A percentile compares a stretch with the other conserved stretches of the same genome.
phyloP scores from a whole-genome alignment of 441 rosid species.

The Arabidopsis hybrid region DNA sequence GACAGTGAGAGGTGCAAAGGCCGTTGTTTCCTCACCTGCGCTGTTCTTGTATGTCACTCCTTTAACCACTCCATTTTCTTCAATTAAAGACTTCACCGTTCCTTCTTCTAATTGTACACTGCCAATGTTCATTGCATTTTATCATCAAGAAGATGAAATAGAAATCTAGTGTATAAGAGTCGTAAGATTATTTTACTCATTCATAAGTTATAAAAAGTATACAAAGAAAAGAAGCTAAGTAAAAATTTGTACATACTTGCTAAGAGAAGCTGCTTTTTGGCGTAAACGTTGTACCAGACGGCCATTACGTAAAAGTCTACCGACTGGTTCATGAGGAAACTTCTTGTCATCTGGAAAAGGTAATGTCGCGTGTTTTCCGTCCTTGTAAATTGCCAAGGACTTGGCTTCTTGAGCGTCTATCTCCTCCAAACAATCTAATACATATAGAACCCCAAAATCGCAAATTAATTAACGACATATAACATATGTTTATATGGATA shows the following conservation, averaged over 20 bases:
- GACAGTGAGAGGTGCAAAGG: constrained; percentile 74
- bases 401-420: constrained; percentile 35
- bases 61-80: constrained; percentile 67
- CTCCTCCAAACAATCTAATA: constrained; percentile 46
- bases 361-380: constrained; percentile 26
- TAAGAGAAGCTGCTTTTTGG: constrained; percentile 42
- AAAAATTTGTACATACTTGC: constrained; percentile 29
- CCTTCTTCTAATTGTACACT: constrained; percentile 77
- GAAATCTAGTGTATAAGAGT: not conserved
- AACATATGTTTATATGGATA: not conserved
- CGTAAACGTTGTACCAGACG: constrained; percentile 46
- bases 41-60: constrained; percentile 73
- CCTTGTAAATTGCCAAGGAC: constrained; percentile 36
- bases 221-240: not conserved
- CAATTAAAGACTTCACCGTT: constrained; percentile 69
- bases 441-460: not conserved
- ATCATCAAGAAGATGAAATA: not conserved
- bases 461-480: not conserved
- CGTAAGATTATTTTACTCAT: not conserved
- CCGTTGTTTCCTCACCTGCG: constrained; percentile 52
- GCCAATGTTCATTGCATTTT: constrained; percentile 13
- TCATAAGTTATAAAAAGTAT: too few relatives aligned
- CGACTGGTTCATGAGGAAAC: constrained; percentile 37
- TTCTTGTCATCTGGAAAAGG: constrained; percentile 25
- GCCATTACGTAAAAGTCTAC: constrained; percentile 46